Evolutionary conservation across 23 red algal species (phyloP).

Genomic region (Gracilaria gracilis): DNA sequence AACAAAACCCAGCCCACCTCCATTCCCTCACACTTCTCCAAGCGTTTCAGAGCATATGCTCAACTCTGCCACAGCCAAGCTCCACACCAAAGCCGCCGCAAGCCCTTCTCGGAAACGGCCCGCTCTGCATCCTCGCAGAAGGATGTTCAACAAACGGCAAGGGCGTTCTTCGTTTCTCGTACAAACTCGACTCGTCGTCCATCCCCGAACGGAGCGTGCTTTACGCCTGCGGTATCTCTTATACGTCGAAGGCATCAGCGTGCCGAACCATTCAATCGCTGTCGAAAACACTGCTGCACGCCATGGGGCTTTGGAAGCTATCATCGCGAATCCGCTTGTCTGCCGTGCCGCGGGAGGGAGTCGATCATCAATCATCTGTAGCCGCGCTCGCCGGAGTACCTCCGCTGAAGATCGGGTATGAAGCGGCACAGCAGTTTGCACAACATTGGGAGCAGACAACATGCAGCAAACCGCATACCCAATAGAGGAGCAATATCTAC

Average conservation of each 20-base stretch:
- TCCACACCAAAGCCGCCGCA: not conserved
- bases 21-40: slow-evolving; percentile 17
- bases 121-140: slow-evolving; percentile 66
- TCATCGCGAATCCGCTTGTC: slow-evolving; percentile 31
- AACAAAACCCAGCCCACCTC: not conserved
- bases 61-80: slow-evolving; percentile 1
- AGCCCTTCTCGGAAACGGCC: slow-evolving; percentile 10
- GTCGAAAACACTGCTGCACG: slow-evolving; percentile 10
- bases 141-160: slow-evolving; percentile 61
- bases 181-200: not conserved
- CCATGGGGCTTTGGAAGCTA: not conserved
- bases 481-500: not conserved
- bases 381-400: slow-evolving; percentile 50
- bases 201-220: not conserved
- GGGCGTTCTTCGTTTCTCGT: slow-evolving; percentile 59
- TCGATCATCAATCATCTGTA: slow-evolving; percentile 26
- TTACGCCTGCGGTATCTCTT: not conserved
- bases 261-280: slow-evolving; percentile 13
- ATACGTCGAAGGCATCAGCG: not conserved
- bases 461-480: not conserved
- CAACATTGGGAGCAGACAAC: slow-evolving; percentile 44
- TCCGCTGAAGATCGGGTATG: slow-evolving; percentile 31
- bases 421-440: slow-evolving; percentile 22
- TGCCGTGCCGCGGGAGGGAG: slow-evolving; percentile 32
- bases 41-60: not conserved